phyloP scores from a whole-genome alignment of 306 rosid species.

The Vachellia collinsii region DNA sequence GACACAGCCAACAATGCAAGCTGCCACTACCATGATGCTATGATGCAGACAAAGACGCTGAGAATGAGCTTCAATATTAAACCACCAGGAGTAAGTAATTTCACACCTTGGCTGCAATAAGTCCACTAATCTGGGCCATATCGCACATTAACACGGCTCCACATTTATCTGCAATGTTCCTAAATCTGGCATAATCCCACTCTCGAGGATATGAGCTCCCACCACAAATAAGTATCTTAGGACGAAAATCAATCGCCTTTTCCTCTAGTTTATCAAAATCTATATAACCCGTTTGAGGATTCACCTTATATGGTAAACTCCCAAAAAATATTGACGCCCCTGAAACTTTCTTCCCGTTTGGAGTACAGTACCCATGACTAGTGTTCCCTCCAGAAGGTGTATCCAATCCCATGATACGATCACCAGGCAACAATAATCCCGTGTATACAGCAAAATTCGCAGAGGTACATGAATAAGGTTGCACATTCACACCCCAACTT shows the following conservation, averaged over 20 bases:
- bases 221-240: conserved; percentile 91
- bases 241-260: conserved; percentile 90
- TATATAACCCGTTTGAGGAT: conserved; percentile 75
- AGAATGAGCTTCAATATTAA: background rate
- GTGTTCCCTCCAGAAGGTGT: conserved; percentile 96
- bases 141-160: conserved; percentile 88
- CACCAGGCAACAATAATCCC: conserved; percentile 78
- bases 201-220: conserved; percentile 95
- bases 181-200: conserved; percentile 87
- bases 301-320: conserved; percentile 86
- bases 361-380: conserved; percentile 88
- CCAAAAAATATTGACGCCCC: conserved; percentile 90
- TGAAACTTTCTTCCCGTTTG: conserved; percentile 83
- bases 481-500: conserved; percentile 91
- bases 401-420: conserved; percentile 92
- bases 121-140: conserved; percentile 97
- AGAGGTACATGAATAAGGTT: conserved; percentile 89
- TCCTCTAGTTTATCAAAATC: conserved; percentile 94
- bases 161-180: conserved; percentile 87
- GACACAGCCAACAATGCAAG: conserved; percentile 9
- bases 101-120: conserved; percentile 87
- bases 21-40: conserved; percentile 9
- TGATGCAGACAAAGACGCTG: background rate
- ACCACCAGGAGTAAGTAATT: conserved; percentile 7
- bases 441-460: conserved; percentile 93